Percentiles rank a stretch among this genome's conserved stretches.
Conservation (phyloP, 2,329 filamentous ascomycete genomes). For the Pyrenochaeta sp. region DNA sequence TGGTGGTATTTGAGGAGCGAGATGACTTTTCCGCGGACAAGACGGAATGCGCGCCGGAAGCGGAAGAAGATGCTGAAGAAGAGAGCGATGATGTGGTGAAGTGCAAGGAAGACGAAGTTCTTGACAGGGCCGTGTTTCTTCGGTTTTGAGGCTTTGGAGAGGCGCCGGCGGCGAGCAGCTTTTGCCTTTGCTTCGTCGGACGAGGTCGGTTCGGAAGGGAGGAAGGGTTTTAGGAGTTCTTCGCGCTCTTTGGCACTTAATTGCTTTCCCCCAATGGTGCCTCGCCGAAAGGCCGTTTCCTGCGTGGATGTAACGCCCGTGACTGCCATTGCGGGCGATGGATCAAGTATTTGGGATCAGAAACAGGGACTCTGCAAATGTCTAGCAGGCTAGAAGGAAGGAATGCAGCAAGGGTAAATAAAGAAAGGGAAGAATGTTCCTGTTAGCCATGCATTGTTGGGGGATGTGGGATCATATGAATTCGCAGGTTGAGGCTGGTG, state of each 20-base stretch:
- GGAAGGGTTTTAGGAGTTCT: constrained; percentile 60
- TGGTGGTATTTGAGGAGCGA: constrained; percentile 94
- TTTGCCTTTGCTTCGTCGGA: constrained; percentile 24
- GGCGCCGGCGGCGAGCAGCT: constrained; percentile 22
- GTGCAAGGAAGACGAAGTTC: constrained; percentile 69
- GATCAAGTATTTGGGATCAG: constrained; percentile 7
- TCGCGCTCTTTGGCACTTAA: constrained; percentile 60
- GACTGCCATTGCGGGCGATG: constrained; percentile 39
- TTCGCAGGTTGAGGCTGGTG: constrained; percentile 39
- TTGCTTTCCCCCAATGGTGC: constrained; percentile 49
- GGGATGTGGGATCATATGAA: constrained; percentile 29
- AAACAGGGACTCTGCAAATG: background rate
- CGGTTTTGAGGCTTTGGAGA: constrained; percentile 23
- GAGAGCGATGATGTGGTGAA: constrained; percentile 77
- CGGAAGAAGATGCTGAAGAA: constrained; percentile 91
- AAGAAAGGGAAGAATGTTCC: constrained; percentile 10
- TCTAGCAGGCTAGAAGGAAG: background rate
- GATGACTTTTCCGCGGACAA: constrained; percentile 77
- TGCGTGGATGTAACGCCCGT: constrained; percentile 43
- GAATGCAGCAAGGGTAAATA: background rate
- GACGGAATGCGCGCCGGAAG: constrained; percentile 79
- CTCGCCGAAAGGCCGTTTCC: constrained; percentile 44
- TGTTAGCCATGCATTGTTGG: constrained; percentile 17
- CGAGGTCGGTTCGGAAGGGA: constrained; percentile 55
- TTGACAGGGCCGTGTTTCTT: constrained; percentile 66